These are phyloP conservation scores for Ophiosphaerella herpotricha DNA, from an alignment of 2,329 filamentous ascomycete species.

Conservation along the genomic window DNA sequence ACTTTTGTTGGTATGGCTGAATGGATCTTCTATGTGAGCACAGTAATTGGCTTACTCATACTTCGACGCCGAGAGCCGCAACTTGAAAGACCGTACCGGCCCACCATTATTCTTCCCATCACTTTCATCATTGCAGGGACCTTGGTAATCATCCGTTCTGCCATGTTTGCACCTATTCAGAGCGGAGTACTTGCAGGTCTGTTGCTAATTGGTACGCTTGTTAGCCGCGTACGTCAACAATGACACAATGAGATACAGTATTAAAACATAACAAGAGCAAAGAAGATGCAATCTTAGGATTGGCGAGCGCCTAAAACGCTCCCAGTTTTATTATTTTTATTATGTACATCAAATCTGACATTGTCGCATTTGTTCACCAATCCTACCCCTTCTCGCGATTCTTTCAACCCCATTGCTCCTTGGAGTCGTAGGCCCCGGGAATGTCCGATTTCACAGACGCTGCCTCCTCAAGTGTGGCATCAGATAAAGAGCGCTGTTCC, in stretches of 20 bases:
- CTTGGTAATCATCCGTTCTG: conserved; percentile 63
- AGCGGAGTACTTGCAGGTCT: conserved; percentile 58
- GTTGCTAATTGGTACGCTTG: conserved; percentile 55
- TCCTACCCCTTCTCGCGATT: no score
- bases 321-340: no score
- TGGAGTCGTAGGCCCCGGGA: neutral
- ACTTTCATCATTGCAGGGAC: conserved; percentile 63
- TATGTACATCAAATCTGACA: no score
- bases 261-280: no score
- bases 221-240: conserved; percentile 32
- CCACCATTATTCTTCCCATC: conserved; percentile 56
- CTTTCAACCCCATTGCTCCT: neutral
- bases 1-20: conserved; percentile 53
- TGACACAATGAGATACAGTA: neutral
- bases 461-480: neutral
- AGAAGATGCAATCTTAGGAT: no score
- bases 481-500: neutral
- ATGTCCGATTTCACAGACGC: neutral
- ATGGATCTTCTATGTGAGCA: conserved; percentile 68
- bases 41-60: conserved; percentile 63
- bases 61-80: conserved; percentile 62
- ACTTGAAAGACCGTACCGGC: conserved; percentile 61
- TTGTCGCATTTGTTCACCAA: no score
- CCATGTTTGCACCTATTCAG: conserved; percentile 62
- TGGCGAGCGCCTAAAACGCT: no score